These are phyloP conservation scores for Kalmusia sp. DNA, from an alignment of 2,329 filamentous ascomycete genomes.

Conservation along the genomic window DNA sequence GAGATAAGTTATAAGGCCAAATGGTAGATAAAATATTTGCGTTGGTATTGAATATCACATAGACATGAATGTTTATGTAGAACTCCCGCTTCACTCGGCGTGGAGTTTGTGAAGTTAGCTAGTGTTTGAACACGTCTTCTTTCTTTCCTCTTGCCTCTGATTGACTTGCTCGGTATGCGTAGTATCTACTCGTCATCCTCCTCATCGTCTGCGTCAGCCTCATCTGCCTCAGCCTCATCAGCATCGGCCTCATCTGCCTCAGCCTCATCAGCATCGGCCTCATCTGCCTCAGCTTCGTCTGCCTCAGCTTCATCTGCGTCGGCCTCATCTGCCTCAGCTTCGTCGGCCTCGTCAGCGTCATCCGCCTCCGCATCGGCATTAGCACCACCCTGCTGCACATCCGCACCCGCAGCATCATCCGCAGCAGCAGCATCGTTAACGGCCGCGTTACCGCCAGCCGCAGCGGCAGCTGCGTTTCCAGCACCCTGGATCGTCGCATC, in stretches of 20 bases:
- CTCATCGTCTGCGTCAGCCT: background rate
- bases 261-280: background rate
- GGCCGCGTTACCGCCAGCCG: background rate
- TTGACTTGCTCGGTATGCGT: no score
- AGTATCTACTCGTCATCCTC: background rate
- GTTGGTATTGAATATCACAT: no score
- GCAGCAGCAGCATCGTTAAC: background rate
- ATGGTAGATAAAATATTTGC: no score
- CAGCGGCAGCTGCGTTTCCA: background rate
- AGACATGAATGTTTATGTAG: no score
- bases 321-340: background rate
- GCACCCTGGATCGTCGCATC: conserved; percentile 30
- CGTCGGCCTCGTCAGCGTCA: background rate
- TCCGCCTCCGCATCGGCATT: background rate
- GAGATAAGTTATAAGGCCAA: no score
- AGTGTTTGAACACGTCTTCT: no score
- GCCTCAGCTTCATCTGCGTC: background rate
- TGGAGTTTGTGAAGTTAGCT: no score
- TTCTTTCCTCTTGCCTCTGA: background rate
- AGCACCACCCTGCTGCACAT: background rate
- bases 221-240: background rate
- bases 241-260: background rate
- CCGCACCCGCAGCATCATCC: background rate
- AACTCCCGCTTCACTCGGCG: no score
- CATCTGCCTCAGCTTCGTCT: background rate